Percentiles rank a stretch among this genome's conserved stretches.
Evolutionary conservation across 768 basidiomycete genomes (phyloP).

Genomic region (Chalciporus sphaerocephalus): DNA sequence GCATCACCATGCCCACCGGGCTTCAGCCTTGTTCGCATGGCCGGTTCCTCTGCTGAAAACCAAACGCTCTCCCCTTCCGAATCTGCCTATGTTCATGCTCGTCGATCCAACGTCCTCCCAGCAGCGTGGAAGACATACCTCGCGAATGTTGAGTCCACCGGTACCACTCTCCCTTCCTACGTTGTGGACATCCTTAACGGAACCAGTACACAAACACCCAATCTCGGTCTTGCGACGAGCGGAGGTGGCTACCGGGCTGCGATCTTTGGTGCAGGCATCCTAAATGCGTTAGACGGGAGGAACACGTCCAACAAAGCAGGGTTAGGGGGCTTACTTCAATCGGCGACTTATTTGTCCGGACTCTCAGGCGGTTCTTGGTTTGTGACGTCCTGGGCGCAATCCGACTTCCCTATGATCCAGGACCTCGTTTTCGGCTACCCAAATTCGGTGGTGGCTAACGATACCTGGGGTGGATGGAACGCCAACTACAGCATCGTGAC

Average conservation of each 20-base stretch:
- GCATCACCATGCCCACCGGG: conserved; percentile 16
- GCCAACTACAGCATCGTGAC: conserved; percentile 15
- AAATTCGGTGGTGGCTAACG: conserved; percentile 10
- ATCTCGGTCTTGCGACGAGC: conserved; percentile 46
- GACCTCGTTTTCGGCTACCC: conserved; percentile 35
- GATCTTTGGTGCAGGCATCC: conserved; percentile 48
- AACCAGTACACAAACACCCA: conserved; percentile 26
- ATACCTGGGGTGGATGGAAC: conserved; percentile 35
- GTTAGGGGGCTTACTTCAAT: conserved; percentile 49
- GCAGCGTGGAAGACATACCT: conserved; percentile 40
- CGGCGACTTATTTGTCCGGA: conserved; percentile 49
- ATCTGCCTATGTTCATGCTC: conserved; percentile 32
- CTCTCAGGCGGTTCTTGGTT: conserved; percentile 45
- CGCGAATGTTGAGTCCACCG: conserved; percentile 32
- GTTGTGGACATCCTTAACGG: conserved; percentile 30
- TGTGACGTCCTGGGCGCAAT: conserved; percentile 38
- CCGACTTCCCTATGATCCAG: conserved; percentile 38
- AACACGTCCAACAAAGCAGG: conserved; percentile 40
- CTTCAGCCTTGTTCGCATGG: conserved; percentile 30
- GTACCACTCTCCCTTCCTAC: conserved; percentile 31
- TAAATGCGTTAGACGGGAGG: conserved; percentile 47
- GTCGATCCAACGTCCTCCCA: conserved; percentile 34
- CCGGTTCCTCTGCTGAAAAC: conserved; percentile 14
- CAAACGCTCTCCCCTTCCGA: conserved; percentile 38
- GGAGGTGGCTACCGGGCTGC: conserved; percentile 59